phyloP scores from a whole-genome alignment of 768 basidiomycete genomes.

The Pulveroboletus sp. region DNA sequence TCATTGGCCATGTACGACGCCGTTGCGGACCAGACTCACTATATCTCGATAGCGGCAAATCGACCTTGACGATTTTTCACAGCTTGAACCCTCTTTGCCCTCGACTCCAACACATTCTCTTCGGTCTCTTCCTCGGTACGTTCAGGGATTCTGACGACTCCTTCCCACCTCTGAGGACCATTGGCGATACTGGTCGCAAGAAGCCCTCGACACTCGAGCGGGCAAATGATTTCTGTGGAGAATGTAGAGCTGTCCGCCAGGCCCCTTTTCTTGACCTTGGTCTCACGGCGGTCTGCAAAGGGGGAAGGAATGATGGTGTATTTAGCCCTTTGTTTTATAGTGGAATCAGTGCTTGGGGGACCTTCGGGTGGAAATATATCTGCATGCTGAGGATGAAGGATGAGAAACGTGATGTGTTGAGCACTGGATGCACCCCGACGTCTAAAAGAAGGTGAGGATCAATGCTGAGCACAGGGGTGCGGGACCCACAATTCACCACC shows the following conservation, averaged over 20 bases:
- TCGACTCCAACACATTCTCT: slow-evolving; percentile 28
- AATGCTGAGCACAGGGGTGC: background rate
- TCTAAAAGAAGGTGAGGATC: slow-evolving; percentile 24
- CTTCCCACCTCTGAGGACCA: slow-evolving; percentile 45
- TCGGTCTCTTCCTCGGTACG: slow-evolving; percentile 10
- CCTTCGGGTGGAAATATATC: slow-evolving; percentile 15
- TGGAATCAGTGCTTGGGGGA: slow-evolving; percentile 14
- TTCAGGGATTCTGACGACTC: slow-evolving; percentile 49
- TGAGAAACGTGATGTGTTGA: slow-evolving; percentile 9
- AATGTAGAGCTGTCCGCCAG: slow-evolving; percentile 23
- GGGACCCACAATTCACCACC: slow-evolving; percentile 57
- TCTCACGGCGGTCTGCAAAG: slow-evolving; percentile 12
- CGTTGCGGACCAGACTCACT: slow-evolving; percentile 5
- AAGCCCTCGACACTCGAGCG: slow-evolving; percentile 45
- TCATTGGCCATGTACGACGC: background rate
- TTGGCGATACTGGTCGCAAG: slow-evolving; percentile 36
- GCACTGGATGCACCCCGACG: slow-evolving; percentile 40
- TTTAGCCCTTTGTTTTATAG: slow-evolving; percentile 8
- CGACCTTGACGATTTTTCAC: slow-evolving; percentile 31
- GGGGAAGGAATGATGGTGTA: slow-evolving; percentile 12
- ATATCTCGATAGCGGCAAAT: slow-evolving; percentile 39
- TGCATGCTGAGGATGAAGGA: slow-evolving; percentile 16
- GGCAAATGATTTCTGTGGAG: slow-evolving; percentile 38
- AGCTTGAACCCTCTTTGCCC: slow-evolving; percentile 22
- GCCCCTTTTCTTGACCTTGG: slow-evolving; percentile 6